Evolutionary conservation across 768 basidiomycete genomes (phyloP).

Genomic region (Chalciporus piperatus): DNA sequence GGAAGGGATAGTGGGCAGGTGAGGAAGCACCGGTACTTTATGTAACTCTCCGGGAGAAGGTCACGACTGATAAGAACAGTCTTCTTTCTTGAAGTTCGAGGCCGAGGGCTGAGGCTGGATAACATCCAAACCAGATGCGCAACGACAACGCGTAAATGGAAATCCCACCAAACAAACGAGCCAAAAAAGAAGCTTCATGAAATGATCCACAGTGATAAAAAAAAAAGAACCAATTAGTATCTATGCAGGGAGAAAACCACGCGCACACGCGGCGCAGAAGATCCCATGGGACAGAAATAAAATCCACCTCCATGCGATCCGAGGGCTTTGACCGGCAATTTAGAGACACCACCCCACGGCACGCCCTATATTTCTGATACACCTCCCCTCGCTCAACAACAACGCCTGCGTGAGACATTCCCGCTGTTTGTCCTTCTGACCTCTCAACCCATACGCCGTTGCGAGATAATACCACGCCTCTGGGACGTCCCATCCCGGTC

Average conservation of each 20-base stretch:
- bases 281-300: no score
- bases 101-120: no score
- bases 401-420: conserved; percentile 76
- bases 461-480: conserved; percentile 96
- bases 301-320: background rate
- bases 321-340: background rate
- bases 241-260: background rate
- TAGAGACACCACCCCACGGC: conserved; percentile 71
- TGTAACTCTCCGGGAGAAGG: no score
- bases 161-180: background rate
- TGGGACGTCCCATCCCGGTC: conserved; percentile 84
- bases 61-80: no score
- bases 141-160: no score
- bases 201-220: background rate
- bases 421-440: conserved; percentile 63
- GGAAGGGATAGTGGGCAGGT: background rate
- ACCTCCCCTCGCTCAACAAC: conserved; percentile 55
- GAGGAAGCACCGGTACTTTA: no score
- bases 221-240: background rate
- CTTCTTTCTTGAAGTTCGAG: no score
- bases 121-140: no score
- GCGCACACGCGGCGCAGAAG: background rate
- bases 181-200: background rate
- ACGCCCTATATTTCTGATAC: conserved; percentile 58
- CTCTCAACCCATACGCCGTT: conserved; percentile 75